Conservation (phyloP, 495 filamentous ascomycete species). For the Extremus antarcticus region DNA sequence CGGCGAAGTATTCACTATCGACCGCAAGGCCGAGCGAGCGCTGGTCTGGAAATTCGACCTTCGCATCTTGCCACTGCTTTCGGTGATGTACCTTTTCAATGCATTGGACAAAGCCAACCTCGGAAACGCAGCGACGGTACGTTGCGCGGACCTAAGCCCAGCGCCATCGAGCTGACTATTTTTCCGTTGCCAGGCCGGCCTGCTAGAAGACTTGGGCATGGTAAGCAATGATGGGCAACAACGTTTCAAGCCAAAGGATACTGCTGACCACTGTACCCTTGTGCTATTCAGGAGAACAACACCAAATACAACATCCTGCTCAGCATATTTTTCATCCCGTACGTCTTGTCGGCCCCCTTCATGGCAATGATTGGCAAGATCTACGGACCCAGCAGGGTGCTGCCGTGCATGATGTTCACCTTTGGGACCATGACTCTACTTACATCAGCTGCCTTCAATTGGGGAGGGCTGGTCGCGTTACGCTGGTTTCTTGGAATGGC, state of each 20-base stretch:
- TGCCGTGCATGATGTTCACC: slow-evolving; percentile 21
- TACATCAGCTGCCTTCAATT: slow-evolving; percentile 12
- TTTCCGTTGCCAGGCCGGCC: slow-evolving; percentile 31
- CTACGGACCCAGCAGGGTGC: slow-evolving; percentile 15
- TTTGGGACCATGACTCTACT: slow-evolving; percentile 19
- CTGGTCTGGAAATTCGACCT: slow-evolving; percentile 31
- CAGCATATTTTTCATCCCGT: slow-evolving; percentile 69
- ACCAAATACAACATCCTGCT: slow-evolving; percentile 58
- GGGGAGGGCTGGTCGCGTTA: slow-evolving; percentile 30
- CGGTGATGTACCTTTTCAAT: slow-evolving; percentile 36
- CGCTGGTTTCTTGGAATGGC: slow-evolving; percentile 61
- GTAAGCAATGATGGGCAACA: slow-evolving; percentile 34
- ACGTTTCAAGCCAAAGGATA: too few species aligned
- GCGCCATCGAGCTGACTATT: too few species aligned
- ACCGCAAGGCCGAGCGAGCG: slow-evolving; percentile 10
- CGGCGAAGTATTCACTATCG: slow-evolving; percentile 12
- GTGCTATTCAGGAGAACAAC: too few species aligned
- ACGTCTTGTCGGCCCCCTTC: slow-evolving; percentile 56
- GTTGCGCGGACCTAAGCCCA: too few species aligned
- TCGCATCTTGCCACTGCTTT: slow-evolving; percentile 30
- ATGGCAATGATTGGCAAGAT: slow-evolving; percentile 45
- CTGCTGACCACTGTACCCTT: background rate
- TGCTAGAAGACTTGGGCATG: slow-evolving; percentile 39
- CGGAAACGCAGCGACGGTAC: slow-evolving; percentile 53
- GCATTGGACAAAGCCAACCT: slow-evolving; percentile 31